phyloP scores from a whole-genome alignment of 495 filamentous ascomycete species.

The Penicillium pancosmium region DNA sequence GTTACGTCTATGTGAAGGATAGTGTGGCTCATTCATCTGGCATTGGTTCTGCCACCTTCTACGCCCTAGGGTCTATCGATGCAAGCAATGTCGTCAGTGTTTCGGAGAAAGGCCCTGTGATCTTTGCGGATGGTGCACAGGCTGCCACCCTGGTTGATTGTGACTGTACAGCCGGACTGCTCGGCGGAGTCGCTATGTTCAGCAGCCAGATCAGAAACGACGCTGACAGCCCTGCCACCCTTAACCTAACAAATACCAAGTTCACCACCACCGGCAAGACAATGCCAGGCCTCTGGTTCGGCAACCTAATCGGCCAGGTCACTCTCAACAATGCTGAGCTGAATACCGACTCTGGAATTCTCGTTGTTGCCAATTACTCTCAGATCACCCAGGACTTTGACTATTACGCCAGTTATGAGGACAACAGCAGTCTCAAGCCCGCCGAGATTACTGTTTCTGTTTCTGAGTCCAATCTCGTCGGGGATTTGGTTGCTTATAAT shows the following conservation, averaged over 20 bases:
- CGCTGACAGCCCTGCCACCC: background rate
- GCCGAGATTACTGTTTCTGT: slow-evolving; percentile 14
- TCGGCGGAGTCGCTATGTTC: slow-evolving; percentile 22
- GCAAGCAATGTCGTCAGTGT: slow-evolving; percentile 15
- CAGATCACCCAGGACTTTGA: slow-evolving; percentile 23
- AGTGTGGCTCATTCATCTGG: slow-evolving; percentile 22
- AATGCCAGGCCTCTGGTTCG: slow-evolving; percentile 22
- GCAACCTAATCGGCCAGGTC: slow-evolving; percentile 15
- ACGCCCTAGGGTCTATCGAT: slow-evolving; percentile 16
- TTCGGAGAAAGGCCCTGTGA: slow-evolving; percentile 17
- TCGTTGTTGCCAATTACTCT: slow-evolving; percentile 21
- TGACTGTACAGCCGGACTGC: slow-evolving; percentile 16
- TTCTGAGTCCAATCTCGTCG: slow-evolving; percentile 12
- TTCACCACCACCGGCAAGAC: slow-evolving; percentile 12
- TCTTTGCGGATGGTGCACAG: slow-evolving; percentile 19
- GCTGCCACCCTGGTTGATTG: slow-evolving; percentile 9
- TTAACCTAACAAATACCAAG: slow-evolving; percentile 19
- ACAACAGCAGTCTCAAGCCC: slow-evolving; percentile 14
- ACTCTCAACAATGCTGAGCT: slow-evolving; percentile 9
- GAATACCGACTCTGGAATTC: slow-evolving; percentile 13
- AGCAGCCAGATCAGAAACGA: slow-evolving; percentile 10
- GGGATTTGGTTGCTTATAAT: slow-evolving; percentile 22
- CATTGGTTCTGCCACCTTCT: slow-evolving; percentile 25
- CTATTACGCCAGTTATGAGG: slow-evolving; percentile 17
- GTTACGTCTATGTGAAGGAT: slow-evolving; percentile 21